These are phyloP conservation scores for Loxodes magnus DNA, from an alignment of 73 alveolate genomes.

Conservation along the genomic window DNA sequence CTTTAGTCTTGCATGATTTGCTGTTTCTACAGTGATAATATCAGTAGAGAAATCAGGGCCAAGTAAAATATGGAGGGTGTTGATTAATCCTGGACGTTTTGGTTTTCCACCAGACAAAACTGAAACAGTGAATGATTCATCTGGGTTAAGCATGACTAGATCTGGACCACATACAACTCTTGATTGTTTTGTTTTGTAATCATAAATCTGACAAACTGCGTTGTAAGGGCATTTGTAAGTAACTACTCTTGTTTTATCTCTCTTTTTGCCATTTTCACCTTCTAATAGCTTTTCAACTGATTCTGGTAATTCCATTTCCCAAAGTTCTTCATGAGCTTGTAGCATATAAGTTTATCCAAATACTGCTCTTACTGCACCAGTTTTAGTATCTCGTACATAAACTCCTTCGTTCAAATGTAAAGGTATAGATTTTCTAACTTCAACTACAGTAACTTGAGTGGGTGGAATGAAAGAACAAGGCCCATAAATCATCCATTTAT, in stretches of 20 bases:
- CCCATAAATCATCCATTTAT: slow-evolving; percentile 78
- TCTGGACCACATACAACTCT: slow-evolving; percentile 68
- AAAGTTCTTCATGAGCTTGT: slow-evolving; percentile 71
- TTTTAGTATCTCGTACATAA: slow-evolving; percentile 62
- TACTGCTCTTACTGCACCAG: slow-evolving; percentile 59
- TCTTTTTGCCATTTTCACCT: slow-evolving; percentile 22
- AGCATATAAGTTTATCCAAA: slow-evolving; percentile 67
- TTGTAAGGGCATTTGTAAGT: slow-evolving; percentile 64
- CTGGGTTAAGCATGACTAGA: slow-evolving; percentile 56
- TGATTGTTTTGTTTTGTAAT: slow-evolving; percentile 49
- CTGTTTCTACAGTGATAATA: slow-evolving; percentile 59
- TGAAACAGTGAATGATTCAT: slow-evolving; percentile 62
- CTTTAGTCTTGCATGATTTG: slow-evolving; percentile 64
- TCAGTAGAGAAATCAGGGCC: slow-evolving; percentile 87
- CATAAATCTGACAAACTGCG: slow-evolving; percentile 62
- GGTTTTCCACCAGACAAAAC: slow-evolving; percentile 70
- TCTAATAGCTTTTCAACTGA: slow-evolving; percentile 48
- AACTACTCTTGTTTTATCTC: slow-evolving; percentile 47
- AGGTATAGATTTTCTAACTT: slow-evolving; percentile 52
- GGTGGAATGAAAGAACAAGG: slow-evolving; percentile 69
- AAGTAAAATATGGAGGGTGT: slow-evolving; percentile 54
- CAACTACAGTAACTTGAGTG: slow-evolving; percentile 48
- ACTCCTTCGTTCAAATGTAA: slow-evolving; percentile 70
- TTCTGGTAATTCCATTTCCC: slow-evolving; percentile 58
- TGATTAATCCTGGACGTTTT: slow-evolving; percentile 56